A percentile compares a stretch with the other conserved stretches of the same genome.
Conservation (phyloP, 768 basidiomycete species). For the Favolaschia claudopus region DNA sequence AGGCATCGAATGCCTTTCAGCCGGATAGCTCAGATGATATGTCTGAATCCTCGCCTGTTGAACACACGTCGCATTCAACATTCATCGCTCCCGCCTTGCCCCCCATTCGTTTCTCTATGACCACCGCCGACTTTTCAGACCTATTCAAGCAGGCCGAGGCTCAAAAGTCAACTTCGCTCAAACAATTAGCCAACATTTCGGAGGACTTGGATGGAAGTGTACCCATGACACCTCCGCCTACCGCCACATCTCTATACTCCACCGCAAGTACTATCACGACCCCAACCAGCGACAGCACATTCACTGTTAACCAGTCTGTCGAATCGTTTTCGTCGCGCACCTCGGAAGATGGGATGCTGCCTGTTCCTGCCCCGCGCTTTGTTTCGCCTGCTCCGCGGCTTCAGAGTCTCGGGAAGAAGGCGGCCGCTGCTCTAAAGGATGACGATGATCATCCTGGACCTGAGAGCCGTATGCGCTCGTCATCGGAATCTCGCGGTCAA, state of each 20-base stretch:
- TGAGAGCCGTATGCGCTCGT: conserved; percentile 26
- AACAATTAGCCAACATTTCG: conserved; percentile 53
- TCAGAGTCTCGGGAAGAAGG: conserved; percentile 21
- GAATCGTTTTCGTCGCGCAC: conserved; percentile 12
- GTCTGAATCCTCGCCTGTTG: conserved; percentile 68
- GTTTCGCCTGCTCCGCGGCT: conserved; percentile 26
- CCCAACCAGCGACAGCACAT: conserved; percentile 35
- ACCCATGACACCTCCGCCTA: conserved; percentile 44
- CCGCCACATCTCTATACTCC: conserved; percentile 35
- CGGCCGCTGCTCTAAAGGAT: not conserved
- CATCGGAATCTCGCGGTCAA: conserved; percentile 41
- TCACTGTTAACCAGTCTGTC: too few species aligned
- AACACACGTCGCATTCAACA: conserved; percentile 73
- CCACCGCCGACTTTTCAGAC: conserved; percentile 81
- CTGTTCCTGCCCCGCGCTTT: conserved; percentile 5
- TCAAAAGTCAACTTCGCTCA: conserved; percentile 53
- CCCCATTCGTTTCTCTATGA: conserved; percentile 91
- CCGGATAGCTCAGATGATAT: conserved; percentile 53
- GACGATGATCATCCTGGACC: not conserved
- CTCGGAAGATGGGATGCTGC: conserved; percentile 17
- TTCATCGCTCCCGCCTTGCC: conserved; percentile 89
- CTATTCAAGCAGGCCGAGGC: conserved; percentile 68
- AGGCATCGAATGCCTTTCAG: conserved; percentile 35
- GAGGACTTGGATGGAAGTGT: conserved; percentile 37
- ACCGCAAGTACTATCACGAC: conserved; percentile 32